Evolutionary conservation across 805 yeast genomes (phyloP).

Genomic region (Ascoidea asiatica): DNA sequence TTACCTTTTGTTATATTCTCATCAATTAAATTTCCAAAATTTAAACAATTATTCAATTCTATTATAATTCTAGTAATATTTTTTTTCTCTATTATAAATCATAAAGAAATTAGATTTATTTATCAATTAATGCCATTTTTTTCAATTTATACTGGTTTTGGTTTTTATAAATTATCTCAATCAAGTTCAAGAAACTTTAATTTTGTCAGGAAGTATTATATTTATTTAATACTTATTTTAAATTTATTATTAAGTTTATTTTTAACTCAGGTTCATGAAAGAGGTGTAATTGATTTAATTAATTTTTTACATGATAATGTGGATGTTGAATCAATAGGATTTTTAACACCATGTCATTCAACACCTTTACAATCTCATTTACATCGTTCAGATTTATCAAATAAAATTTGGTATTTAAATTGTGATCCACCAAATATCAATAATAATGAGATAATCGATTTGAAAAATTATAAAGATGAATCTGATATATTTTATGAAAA

Average conservation of each 20-base stretch:
- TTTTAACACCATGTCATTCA: slow-evolving; percentile 92
- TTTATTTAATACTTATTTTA: slow-evolving; percentile 15
- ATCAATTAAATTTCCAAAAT: slow-evolving; percentile 12
- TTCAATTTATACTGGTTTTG: slow-evolving; percentile 34
- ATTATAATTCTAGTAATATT: slow-evolving; percentile 28
- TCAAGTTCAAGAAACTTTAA: slow-evolving; percentile 1
- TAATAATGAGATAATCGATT: slow-evolving; percentile 1
- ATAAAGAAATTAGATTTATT: slow-evolving; percentile 85
- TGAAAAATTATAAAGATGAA: slow-evolving; percentile 55
- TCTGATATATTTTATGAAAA: slow-evolving; percentile 72
- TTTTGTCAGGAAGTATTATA: slow-evolving; percentile 11
- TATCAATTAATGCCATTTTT: slow-evolving; percentile 75
- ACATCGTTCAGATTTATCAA: slow-evolving; percentile 37
- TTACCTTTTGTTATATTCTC: slow-evolving; percentile 49
- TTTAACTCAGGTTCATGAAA: slow-evolving; percentile 63
- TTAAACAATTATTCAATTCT: slow-evolving; percentile 17
- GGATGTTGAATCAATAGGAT: slow-evolving; percentile 46
- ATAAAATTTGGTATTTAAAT: slow-evolving; percentile 56
- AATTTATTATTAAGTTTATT: slow-evolving; percentile 33
- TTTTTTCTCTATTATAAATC: slow-evolving; percentile 54
- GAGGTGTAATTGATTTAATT: slow-evolving; percentile 69
- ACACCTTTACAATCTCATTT: slow-evolving; percentile 89
- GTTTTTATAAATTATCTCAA: slow-evolving; percentile 9
- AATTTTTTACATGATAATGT: slow-evolving; percentile 30
- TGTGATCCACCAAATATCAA: slow-evolving; percentile 75